phyloP scores from a whole-genome alignment of 1,284 basidiomycete species.

The Leccinum subspadiceum region DNA sequence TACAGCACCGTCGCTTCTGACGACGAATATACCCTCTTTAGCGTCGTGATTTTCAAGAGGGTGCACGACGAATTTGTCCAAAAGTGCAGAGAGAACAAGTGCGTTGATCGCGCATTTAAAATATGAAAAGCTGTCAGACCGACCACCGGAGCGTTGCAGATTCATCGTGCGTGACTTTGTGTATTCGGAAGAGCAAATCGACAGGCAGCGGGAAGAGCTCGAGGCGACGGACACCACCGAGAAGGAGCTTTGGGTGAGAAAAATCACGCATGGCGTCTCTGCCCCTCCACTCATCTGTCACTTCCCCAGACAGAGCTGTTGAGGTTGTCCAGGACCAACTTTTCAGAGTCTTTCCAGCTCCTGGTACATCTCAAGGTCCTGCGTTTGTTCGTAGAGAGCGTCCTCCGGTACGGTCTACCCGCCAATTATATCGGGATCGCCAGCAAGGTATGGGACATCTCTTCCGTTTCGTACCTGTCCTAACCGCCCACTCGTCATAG shows the following conservation, averaged over 20 bases:
- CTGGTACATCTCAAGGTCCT: slow-evolving; percentile 93
- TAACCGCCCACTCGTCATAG: slow-evolving; percentile 38
- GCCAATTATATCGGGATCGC: slow-evolving; percentile 85
- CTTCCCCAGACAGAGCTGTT: slow-evolving; percentile 82
- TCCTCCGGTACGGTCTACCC: slow-evolving; percentile 93
- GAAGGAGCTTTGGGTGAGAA: slow-evolving; percentile 93
- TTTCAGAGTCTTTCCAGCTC: slow-evolving; percentile 95
- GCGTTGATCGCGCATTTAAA: slow-evolving; percentile 14
- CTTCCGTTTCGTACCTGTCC: slow-evolving; percentile 1
- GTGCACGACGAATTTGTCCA: slow-evolving; percentile 92
- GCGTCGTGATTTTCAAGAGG: slow-evolving; percentile 89
- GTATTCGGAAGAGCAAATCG: slow-evolving; percentile 86
- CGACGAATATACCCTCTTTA: slow-evolving; percentile 86
- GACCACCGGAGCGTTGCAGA: slow-evolving; percentile 34
- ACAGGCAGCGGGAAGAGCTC: slow-evolving; percentile 82
- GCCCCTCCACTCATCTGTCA: slow-evolving; percentile 4
- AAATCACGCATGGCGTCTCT: not conserved
- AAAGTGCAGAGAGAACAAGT: slow-evolving; percentile 96
- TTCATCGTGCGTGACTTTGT: slow-evolving; percentile 93
- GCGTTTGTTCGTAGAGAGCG: slow-evolving; percentile 92
- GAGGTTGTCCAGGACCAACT: slow-evolving; percentile 91
- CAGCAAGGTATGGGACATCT: slow-evolving; percentile 63
- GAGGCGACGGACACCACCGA: slow-evolving; percentile 82
- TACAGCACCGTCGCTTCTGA: slow-evolving; percentile 72
- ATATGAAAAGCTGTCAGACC: slow-evolving; percentile 16